These are phyloP conservation scores for Schwanniomyces etchellsii DNA, from an alignment of 1,139 yeast genomes.

Conservation along the genomic window DNA sequence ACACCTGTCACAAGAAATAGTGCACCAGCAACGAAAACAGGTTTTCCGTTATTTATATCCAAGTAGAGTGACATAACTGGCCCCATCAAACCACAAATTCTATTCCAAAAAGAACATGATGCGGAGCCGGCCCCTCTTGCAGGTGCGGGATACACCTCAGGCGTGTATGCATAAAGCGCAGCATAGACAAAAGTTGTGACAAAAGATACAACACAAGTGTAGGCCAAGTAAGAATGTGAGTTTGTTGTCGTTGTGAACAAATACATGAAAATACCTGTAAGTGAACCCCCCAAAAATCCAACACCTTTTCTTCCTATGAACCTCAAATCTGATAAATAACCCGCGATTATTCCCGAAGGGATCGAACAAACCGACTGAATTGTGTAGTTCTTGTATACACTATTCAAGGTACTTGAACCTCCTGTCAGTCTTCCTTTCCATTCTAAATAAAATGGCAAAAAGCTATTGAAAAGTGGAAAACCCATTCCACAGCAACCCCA, in stretches of 20 bases:
- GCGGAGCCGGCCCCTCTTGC: conserved; percentile 5
- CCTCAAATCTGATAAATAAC: conserved; percentile 6
- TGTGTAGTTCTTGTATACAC: conserved; percentile 6
- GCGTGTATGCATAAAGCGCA: conserved; percentile 6
- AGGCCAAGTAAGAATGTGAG: conserved; percentile 1
- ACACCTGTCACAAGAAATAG: conserved; percentile 5
- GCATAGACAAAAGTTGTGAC: conserved; percentile 5
- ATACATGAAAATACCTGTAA: conserved; percentile 8
- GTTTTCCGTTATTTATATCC: conserved; percentile 5
- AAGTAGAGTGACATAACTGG: conserved; percentile 5
- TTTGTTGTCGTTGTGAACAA: conserved; percentile 7
- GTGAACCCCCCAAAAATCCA: conserved; percentile 8
- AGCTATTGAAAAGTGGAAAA: conserved; percentile 10
- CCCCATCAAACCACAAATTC: conserved; percentile 6
- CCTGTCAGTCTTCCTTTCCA: conserved; percentile 7
- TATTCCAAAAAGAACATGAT: conserved; percentile 6
- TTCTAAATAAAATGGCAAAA: conserved; percentile 8
- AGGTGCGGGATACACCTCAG: conserved; percentile 6
- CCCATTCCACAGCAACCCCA: conserved; percentile 9
- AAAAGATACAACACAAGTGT: conserved; percentile 4
- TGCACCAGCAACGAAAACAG: conserved; percentile 5
- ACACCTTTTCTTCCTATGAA: conserved; percentile 7
- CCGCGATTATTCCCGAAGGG: conserved; percentile 8
- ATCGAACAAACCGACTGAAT: conserved; percentile 7
- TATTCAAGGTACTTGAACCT: conserved; percentile 5